These are phyloP conservation scores for Debaryomyces maramus DNA, from an alignment of 805 yeast species.

Conservation along the genomic window DNA sequence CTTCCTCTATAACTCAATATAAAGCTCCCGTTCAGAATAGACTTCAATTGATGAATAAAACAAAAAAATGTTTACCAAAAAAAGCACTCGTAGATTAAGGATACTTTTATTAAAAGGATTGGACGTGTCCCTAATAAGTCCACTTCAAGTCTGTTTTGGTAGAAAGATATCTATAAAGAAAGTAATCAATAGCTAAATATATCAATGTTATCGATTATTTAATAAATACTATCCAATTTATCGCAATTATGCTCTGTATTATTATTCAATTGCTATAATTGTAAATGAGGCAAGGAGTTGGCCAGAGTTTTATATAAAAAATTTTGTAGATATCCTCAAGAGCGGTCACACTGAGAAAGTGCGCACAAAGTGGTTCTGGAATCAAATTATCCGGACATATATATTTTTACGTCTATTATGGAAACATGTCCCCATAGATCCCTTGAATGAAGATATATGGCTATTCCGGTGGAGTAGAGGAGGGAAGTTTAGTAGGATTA, in stretches of 20 bases:
- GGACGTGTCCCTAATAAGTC: conserved; percentile 1
- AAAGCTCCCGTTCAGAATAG: background rate
- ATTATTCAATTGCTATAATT: background rate
- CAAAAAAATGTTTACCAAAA: background rate
- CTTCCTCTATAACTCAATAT: background rate
- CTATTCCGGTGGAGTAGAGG: no score
- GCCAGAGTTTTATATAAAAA: background rate
- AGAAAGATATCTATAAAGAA: conserved; percentile 1
- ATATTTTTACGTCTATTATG: no score
- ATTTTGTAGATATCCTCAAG: background rate
- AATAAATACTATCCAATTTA: background rate
- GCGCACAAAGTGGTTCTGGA: background rate
- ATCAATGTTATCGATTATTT: background rate
- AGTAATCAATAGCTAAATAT: background rate
- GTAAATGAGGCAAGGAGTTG: background rate
- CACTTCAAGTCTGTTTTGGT: background rate
- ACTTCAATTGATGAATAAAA: background rate
- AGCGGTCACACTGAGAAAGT: background rate
- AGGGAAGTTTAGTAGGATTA: no score
- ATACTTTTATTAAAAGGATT: background rate
- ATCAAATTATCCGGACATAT: no score
- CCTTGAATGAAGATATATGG: no score
- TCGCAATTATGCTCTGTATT: background rate
- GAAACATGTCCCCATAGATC: no score
- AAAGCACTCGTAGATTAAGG: background rate